These are phyloP conservation scores for Didymella pinodella DNA, from an alignment of 2,329 filamentous ascomycete species.

Conservation along the genomic window DNA sequence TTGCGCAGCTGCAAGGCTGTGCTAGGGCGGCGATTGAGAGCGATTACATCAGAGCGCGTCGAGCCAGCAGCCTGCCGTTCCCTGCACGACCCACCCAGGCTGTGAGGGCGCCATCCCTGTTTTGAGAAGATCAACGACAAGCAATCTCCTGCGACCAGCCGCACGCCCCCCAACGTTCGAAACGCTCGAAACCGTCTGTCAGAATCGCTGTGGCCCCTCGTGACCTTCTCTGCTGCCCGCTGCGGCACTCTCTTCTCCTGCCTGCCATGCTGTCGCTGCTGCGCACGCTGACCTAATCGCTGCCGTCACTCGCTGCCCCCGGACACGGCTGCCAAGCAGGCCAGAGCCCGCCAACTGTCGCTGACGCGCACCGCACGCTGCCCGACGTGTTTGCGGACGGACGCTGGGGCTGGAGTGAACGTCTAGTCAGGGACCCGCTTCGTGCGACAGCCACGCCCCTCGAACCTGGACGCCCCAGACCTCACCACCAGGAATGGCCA, in stretches of 20 bases:
- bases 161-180: slow-evolving; percentile 12
- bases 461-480: slow-evolving; percentile 19
- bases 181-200: slow-evolving; percentile 19
- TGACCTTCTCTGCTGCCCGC: slow-evolving; percentile 10
- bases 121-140: slow-evolving; percentile 26
- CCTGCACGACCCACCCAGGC: slow-evolving; percentile 4
- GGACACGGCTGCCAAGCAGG: slow-evolving; percentile 10
- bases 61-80: slow-evolving; percentile 10
- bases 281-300: slow-evolving; percentile 25
- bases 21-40: slow-evolving; percentile 17
- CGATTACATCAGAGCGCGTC: slow-evolving; percentile 21
- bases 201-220: slow-evolving; percentile 1
- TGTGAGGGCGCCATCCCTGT: slow-evolving; percentile 27
- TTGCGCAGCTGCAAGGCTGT: slow-evolving; percentile 21
- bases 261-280: slow-evolving; percentile 28
- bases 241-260: slow-evolving; percentile 10
- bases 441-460: slow-evolving; percentile 34
- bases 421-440: slow-evolving; percentile 23
- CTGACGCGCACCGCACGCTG: slow-evolving; percentile 21
- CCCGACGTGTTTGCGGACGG: slow-evolving; percentile 17
- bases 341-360: slow-evolving; percentile 11
- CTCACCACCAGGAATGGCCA: slow-evolving; percentile 37
- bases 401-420: slow-evolving; percentile 17
- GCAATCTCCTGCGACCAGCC: slow-evolving; percentile 29
- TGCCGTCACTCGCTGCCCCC: slow-evolving; percentile 23